Evolutionary conservation across 129 eudicot species (phyloP), one percentile per base, ranked within the genome.

Genomic region (carrot (Daucus carota)): DNA sequence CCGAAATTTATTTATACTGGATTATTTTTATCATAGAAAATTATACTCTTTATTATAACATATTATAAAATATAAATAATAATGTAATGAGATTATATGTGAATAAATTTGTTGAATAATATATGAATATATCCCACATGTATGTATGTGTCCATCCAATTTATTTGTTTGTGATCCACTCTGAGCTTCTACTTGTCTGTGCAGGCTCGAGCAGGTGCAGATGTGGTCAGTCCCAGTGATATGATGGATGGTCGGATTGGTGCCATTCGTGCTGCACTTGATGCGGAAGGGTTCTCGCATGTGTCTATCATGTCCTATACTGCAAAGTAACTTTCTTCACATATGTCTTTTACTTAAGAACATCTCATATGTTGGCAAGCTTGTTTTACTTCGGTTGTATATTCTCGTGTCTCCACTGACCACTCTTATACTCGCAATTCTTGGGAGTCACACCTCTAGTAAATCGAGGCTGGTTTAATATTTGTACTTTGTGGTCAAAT

Each of bases 211-310:
- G 98, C 98, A 70, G 99, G 99, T 40, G 99, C 99, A 13, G 99
- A 95, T 88, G 95, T 95, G 50, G 92, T 95, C 74, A 92, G 97
- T 72, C 99, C 99, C 20, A 95, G 99, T 83, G 99, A 95, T 82
- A 95, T 95, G 99, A 95, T 95, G 99, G 99, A 95, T 81, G 97
- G 99, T 48, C 99, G 99, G 76, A 88, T 95, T 17, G 99, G 97
- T 48, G 97, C 97, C 62, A 89, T 95, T 80, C 89, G 99, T 40
- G 77, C 92, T 73, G 96, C 97, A 75, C 99, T 93, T 83, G 99
- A 95, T 82, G 94, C 92, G 28, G 96, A 91, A 77, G 97, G 99
- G 72, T 89, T 89, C 72, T 88, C 85, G 45, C 89, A 91, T 59
- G 99, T 95, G 44, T 92, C 99, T 33, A 91, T 95, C 80, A 95